Evolutionary conservation across 306 rosid genomes (phyloP).

Genomic region (Casuarina glauca): DNA sequence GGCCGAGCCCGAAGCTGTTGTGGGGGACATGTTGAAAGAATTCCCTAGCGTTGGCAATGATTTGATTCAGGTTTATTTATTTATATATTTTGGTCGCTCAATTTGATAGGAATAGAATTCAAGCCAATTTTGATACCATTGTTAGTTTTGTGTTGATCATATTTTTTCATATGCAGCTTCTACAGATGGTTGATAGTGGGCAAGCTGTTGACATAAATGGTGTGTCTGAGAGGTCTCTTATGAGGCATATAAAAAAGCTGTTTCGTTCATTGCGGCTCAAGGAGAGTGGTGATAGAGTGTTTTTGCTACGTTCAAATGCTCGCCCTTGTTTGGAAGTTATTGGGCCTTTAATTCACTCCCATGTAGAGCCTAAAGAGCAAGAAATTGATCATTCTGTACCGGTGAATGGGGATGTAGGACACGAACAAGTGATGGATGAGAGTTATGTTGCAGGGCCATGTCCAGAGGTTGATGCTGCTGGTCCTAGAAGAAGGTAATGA

Average conservation of each 20-base stretch:
- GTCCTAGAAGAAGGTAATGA: conserved; percentile 57
- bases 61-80: conserved; percentile 58
- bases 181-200: conserved; percentile 89
- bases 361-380: conserved; percentile 31
- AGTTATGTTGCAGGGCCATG: conserved; percentile 17
- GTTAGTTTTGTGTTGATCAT: conserved; percentile 7
- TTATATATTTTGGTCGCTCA: neutral
- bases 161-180: conserved; percentile 48
- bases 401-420: conserved; percentile 37
- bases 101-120: neutral
- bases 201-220: conserved; percentile 95
- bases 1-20: conserved; percentile 47
- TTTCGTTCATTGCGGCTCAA: conserved; percentile 67
- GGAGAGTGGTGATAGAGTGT: conserved; percentile 67
- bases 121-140: neutral
- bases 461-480: conserved; percentile 49
- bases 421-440: conserved; percentile 36
- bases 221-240: conserved; percentile 62
- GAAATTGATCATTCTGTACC: conserved; percentile 28
- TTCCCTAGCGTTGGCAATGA: conserved; percentile 76
- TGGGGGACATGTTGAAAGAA: conserved; percentile 53
- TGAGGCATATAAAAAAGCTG: conserved; percentile 68
- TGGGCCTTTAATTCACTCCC: conserved; percentile 56
- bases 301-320: conserved; percentile 62
- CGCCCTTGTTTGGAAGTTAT: conserved; percentile 71